Percentiles rank a stretch among this genome's conserved stretches.
These are phyloP conservation scores for Noccaea bulbosa DNA, from an alignment of 345 rosid species.

Conservation along the genomic window DNA sequence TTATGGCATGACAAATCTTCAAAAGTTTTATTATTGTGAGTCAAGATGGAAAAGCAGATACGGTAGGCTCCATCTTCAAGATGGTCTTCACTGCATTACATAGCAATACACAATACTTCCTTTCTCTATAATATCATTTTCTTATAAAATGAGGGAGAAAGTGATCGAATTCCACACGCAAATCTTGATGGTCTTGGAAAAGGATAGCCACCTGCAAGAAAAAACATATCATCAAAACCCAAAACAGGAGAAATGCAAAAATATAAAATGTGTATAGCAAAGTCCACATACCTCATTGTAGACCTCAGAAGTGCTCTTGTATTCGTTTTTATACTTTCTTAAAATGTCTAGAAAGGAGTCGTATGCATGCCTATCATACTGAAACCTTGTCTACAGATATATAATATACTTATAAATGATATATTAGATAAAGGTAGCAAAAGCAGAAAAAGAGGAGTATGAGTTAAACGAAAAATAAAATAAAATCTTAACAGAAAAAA, in stretches of 20 bases:
- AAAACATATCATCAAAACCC: not conserved
- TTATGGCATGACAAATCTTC: not conserved
- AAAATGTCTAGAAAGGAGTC: slow-evolving; percentile 77
- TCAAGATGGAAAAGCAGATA: not conserved
- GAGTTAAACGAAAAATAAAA: not conserved
- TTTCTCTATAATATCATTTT: not conserved
- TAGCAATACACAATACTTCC: not conserved
- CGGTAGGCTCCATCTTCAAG: no score
- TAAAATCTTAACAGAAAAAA: not conserved
- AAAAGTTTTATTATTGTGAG: not conserved
- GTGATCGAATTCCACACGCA: slow-evolving; percentile 68
- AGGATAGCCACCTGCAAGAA: slow-evolving; percentile 66
- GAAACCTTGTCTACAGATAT: slow-evolving; percentile 66
- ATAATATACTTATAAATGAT: no score
- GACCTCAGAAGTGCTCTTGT: slow-evolving; percentile 66
- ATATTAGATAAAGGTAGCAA: no score
- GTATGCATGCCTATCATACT: slow-evolving; percentile 65
- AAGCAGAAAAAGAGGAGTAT: no score
- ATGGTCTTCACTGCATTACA: not conserved
- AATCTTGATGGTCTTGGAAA: slow-evolving; percentile 73
- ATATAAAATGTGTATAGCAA: not conserved
- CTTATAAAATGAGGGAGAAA: slow-evolving; percentile 54
- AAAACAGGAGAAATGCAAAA: not conserved
- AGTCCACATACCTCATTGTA: slow-evolving; percentile 61
- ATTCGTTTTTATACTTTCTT: slow-evolving; percentile 68